Evolutionary conservation across 83 land plant species (phyloP).

Genomic region (Diphasiastrum complanatum): DNA sequence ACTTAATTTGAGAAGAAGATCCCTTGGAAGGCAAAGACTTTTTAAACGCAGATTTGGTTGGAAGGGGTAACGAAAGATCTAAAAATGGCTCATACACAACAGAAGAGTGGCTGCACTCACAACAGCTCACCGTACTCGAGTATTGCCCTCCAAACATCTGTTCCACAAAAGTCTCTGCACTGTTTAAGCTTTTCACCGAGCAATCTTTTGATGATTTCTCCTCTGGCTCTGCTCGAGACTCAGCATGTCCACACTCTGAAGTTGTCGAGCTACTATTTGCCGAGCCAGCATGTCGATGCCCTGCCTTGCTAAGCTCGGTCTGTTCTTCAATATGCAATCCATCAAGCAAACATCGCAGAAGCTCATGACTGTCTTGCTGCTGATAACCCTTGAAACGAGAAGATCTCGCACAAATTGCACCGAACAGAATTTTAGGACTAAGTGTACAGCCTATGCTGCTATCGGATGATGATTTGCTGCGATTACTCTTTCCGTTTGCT

Average conservation of each 20-base stretch:
- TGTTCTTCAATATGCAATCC: conserved; percentile 62
- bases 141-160: conserved; percentile 71
- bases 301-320: conserved; percentile 26
- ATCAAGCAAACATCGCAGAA: conserved; percentile 73
- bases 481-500: conserved; percentile 10
- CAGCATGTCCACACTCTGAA: conserved; percentile 17
- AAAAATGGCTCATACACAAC: conserved; percentile 75
- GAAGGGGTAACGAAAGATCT: conserved; percentile 83
- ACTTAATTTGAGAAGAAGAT: too few species aligned
- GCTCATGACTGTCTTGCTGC: conserved; percentile 97
- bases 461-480: conserved; percentile 11
- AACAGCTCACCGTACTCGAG: conserved; percentile 71
- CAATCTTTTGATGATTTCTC: neutral
- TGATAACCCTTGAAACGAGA: conserved; percentile 87
- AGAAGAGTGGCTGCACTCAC: conserved; percentile 74
- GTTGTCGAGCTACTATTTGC: conserved; percentile 12
- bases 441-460: conserved; percentile 22
- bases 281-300: neutral
- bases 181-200: neutral
- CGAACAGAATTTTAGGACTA: conserved; percentile 57
- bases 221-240: neutral
- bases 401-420: conserved; percentile 61
- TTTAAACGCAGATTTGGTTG: conserved; percentile 29
- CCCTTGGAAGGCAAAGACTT: neutral
- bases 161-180: conserved; percentile 54